Evolutionary conservation across 345 rosid genomes (phyloP), one percentile per base, ranked within the genome.

Genomic region (Moricandia arvensis): DNA sequence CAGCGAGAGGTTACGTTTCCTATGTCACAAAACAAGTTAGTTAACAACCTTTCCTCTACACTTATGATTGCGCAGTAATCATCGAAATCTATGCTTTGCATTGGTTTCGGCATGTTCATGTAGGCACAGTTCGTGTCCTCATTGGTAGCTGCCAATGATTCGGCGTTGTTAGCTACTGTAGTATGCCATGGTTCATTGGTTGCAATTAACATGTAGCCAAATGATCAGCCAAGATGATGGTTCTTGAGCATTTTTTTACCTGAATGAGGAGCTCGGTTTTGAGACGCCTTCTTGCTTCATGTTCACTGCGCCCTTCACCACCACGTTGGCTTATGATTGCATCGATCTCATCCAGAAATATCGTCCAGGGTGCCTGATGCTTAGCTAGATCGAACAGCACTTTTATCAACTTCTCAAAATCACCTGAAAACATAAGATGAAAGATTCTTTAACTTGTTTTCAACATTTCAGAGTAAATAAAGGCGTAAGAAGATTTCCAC

Each of bases 241-340:
- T 62, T 77, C 67, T 58, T 65, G 72, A 74, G 76, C 66, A 68
- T 76, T 45, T 11, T 35, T 54, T 60, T 76, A 90, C 99, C 93
- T 95, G 99, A 75, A 95, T 87, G 67, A 95, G 97, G 18, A 95
- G 89, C 84, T 95, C 99, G 1, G 99, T 95, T 80, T 95, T 95
- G 87, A 95, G 83, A 69, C 99, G 97, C 81, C 99, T 86, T 69
- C 99, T 95, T 59, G 99, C 97, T 86, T 95, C 99, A 80, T 95
- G 99, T 82, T 95, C 99, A 80, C 97, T 91, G 24, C 85, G 84
- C 21, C 87, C 99, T 87, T 88, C 97, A 54, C 99, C 99, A 63
- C 99, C 99, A 63, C 97, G 97, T 54, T 91, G 97, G 70, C 97
- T 95, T 67, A 95, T 91, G 59, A 95, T 92, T 3, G 99, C 99